These are phyloP conservation scores for Lepiota venenata DNA, from an alignment of 768 basidiomycete genomes.

Conservation along the genomic window DNA sequence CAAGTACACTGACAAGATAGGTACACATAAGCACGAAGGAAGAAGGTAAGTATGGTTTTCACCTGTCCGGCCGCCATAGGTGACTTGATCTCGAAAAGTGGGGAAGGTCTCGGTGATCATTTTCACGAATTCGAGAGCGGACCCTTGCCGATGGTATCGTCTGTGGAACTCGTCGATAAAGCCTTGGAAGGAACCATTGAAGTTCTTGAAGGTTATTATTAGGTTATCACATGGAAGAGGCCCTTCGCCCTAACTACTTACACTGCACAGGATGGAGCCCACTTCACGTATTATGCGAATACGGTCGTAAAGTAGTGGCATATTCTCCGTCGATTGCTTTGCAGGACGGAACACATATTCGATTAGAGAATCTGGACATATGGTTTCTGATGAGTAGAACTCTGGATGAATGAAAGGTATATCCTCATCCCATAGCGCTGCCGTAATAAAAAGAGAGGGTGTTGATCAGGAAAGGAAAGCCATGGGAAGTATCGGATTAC, in stretches of 20 bases:
- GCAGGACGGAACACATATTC: conserved; percentile 66
- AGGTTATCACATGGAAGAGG: not conserved
- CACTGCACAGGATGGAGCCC: conserved; percentile 66
- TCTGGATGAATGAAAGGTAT: conserved; percentile 77
- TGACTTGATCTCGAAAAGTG: conserved; percentile 69
- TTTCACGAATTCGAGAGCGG: conserved; percentile 70
- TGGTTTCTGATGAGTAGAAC: conserved; percentile 70
- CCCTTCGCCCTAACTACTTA: conserved; percentile 29
- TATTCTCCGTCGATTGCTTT: conserved; percentile 50
- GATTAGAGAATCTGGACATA: conserved; percentile 71
- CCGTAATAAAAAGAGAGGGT: not conserved
- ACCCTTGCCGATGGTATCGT: conserved; percentile 49
- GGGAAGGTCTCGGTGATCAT: conserved; percentile 70
- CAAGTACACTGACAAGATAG: conserved; percentile 52
- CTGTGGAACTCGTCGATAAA: conserved; percentile 62
- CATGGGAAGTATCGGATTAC: conserved; percentile 32
- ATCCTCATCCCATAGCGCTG: conserved; percentile 66
- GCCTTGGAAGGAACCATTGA: conserved; percentile 66
- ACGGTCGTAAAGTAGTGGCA: conserved; percentile 71
- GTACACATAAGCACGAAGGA: not conserved
- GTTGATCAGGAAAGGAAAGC: not conserved
- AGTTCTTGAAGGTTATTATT: conserved; percentile 38
- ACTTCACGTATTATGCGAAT: conserved; percentile 77
- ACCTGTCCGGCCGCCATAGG: conserved; percentile 60
- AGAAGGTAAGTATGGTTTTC: conserved; percentile 4